phyloP scores from a whole-genome alignment of 441 rosid species.

The Populus tomentosa region DNA sequence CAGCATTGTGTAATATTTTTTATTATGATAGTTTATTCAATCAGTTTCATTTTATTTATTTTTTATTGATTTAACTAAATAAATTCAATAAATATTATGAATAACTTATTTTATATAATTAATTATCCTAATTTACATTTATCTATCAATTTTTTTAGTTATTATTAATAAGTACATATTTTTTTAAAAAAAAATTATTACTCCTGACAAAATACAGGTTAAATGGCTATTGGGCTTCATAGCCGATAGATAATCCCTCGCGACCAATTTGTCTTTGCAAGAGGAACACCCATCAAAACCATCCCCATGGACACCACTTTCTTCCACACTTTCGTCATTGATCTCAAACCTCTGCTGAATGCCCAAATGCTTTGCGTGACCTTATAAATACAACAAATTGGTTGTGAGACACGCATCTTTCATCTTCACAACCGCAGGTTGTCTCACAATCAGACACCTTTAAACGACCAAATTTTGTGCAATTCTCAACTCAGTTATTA shows the following conservation, averaged over 20 bases:
- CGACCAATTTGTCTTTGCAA: constrained; percentile 54
- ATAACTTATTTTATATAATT: too few relatives aligned
- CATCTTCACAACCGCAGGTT: constrained; percentile 67
- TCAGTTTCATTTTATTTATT: too few relatives aligned
- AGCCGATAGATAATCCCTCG: constrained; percentile 67
- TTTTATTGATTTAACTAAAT: too few relatives aligned
- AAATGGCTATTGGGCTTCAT: too few relatives aligned
- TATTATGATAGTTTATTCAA: too few relatives aligned
- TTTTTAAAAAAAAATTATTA: too few relatives aligned
- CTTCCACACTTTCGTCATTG: constrained; percentile 53
- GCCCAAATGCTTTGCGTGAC: constrained; percentile 81
- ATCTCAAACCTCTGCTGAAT: constrained; percentile 76
- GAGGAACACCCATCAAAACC: constrained; percentile 31
- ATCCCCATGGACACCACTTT: constrained; percentile 32
- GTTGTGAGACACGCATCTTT: constrained; percentile 57
- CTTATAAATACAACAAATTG: constrained; percentile 64
- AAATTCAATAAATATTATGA: too few relatives aligned
- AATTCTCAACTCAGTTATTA: background rate
- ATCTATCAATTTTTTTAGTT: too few relatives aligned
- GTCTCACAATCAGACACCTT: constrained; percentile 66
- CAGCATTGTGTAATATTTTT: too few relatives aligned
- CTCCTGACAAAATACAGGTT: constrained; percentile 16
- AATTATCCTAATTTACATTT: too few relatives aligned
- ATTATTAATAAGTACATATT: too few relatives aligned
- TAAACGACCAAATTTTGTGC: background rate